Percentiles rank a stretch among this genome's conserved stretches.
Evolutionary conservation across 176 grass and related monocot species (phyloP).

Genomic region (Musa beccarii): DNA sequence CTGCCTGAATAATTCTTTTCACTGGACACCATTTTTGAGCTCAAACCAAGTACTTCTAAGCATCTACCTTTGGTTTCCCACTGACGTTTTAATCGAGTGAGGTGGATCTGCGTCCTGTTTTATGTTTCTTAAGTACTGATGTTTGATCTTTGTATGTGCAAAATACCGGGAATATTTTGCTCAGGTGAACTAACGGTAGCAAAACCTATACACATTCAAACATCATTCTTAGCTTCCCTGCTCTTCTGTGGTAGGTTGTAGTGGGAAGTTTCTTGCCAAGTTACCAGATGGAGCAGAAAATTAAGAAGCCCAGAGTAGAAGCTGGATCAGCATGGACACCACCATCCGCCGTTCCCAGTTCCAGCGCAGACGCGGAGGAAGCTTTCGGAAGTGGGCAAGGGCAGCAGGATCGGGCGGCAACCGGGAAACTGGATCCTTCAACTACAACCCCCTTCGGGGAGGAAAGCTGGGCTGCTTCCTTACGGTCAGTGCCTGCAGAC

Average conservation of each 20-base stretch:
- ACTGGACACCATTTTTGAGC: too few species aligned
- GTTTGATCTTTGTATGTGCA: too few species aligned
- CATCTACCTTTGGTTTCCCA: too few species aligned
- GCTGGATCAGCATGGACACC: neutral
- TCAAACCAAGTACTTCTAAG: too few species aligned
- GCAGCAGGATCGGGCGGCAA: neutral
- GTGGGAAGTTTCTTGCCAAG: constrained; percentile 15
- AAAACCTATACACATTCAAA: too few species aligned
- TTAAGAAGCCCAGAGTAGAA: constrained; percentile 7
- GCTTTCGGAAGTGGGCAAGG: neutral
- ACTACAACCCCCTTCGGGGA: neutral
- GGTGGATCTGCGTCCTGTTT: too few species aligned
- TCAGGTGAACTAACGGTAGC: too few species aligned
- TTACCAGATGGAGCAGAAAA: constrained; percentile 15
- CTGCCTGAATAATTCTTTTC: neutral
- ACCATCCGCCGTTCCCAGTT: neutral
- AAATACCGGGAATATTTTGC: too few species aligned
- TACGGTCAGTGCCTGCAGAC: neutral
- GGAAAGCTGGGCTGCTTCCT: constrained; percentile 9
- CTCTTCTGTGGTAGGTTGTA: neutral
- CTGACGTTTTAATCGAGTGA: too few species aligned
- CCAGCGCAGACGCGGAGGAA: neutral
- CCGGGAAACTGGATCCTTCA: neutral
- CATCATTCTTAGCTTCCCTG: too few species aligned
- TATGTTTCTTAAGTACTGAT: too few species aligned